These are phyloP conservation scores for Rhodotorula sp. DNA, from an alignment of 1,284 basidiomycete genomes.

Conservation along the genomic window DNA sequence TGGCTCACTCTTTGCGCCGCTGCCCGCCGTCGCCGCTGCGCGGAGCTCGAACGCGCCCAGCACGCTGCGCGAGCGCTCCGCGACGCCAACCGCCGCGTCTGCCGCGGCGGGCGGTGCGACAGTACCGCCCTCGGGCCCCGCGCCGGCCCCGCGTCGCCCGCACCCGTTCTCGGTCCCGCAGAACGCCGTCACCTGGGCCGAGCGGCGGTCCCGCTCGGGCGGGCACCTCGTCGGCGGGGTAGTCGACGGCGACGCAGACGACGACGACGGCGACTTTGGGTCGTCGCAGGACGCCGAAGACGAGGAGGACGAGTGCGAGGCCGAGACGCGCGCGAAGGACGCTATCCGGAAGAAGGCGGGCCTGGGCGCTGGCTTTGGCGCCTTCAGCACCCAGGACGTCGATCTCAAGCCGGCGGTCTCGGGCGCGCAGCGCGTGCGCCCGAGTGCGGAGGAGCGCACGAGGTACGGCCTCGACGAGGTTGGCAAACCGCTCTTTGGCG, in stretches of 20 bases:
- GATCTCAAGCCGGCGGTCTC: not conserved
- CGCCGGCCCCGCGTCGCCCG: not conserved
- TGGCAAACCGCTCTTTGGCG: not conserved
- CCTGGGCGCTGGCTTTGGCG: slow-evolving; percentile 9
- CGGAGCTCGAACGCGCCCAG: not conserved
- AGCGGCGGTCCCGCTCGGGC: slow-evolving; percentile 14
- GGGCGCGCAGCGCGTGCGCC: not conserved
- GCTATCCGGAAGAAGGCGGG: slow-evolving; percentile 2
- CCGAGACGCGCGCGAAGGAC: not conserved
- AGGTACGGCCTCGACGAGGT: not conserved
- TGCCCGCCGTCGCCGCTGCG: not conserved
- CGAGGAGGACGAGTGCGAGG: slow-evolving; percentile 2
- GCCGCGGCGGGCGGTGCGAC: not conserved
- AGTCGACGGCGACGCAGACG: slow-evolving; percentile 28
- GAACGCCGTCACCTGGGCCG: slow-evolving; percentile 40
- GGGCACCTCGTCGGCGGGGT: slow-evolving; percentile 10
- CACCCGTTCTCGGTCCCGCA: slow-evolving; percentile 42
- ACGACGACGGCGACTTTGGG: slow-evolving; percentile 29
- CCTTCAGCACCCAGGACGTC: slow-evolving; percentile 5
- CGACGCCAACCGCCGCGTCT: not conserved
- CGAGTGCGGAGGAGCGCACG: slow-evolving; percentile 3
- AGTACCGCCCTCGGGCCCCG: not conserved
- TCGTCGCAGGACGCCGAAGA: slow-evolving; percentile 3
- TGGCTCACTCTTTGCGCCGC: slow-evolving; percentile 1
- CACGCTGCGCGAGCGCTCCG: not conserved